Conservation (phyloP, 805 yeast genomes). For the Huiozyma sinensis region DNA sequence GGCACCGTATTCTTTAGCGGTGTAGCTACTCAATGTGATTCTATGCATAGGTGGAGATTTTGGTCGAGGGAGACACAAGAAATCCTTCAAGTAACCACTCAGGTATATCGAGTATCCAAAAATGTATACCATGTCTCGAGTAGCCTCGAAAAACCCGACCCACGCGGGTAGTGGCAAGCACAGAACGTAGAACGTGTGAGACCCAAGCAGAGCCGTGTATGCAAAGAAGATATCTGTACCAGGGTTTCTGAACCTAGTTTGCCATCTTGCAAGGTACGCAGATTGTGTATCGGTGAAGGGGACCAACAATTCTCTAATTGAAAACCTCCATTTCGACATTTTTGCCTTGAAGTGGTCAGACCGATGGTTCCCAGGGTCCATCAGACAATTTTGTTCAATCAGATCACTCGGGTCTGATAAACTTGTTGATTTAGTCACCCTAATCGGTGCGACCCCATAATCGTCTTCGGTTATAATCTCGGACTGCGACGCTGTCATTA, state of each 20-base stretch:
- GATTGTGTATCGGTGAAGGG: slow-evolving; percentile 58
- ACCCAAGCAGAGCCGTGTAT: slow-evolving; percentile 79
- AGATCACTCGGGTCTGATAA: not conserved
- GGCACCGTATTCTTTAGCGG: slow-evolving; percentile 88
- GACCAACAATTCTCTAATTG: slow-evolving; percentile 41
- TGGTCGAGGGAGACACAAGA: slow-evolving; percentile 85
- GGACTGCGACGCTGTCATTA: too few species aligned
- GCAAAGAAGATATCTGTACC: slow-evolving; percentile 67
- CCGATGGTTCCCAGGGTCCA: slow-evolving; percentile 56
- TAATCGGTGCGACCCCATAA: too few species aligned
- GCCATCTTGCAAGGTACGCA: slow-evolving; percentile 44
- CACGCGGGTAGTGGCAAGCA: slow-evolving; percentile 79
- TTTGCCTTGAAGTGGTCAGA: slow-evolving; percentile 50
- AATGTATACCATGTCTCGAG: slow-evolving; percentile 64
- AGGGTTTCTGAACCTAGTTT: slow-evolving; percentile 38
- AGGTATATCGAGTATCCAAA: slow-evolving; percentile 47
- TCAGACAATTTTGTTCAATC: not conserved
- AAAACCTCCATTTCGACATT: slow-evolving; percentile 44
- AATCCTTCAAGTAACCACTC: slow-evolving; percentile 73
- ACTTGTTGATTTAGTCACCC: not conserved
- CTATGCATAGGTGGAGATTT: slow-evolving; percentile 83
- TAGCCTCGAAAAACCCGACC: slow-evolving; percentile 52
- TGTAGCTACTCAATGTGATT: slow-evolving; percentile 82
- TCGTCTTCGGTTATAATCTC: too few species aligned
- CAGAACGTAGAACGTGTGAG: slow-evolving; percentile 87